Percentiles rank a stretch among this genome's conserved stretches.
These are phyloP conservation scores for Zelopaecilomyces penicillatus DNA, from an alignment of 2,329 filamentous ascomycete genomes.

Conservation along the genomic window DNA sequence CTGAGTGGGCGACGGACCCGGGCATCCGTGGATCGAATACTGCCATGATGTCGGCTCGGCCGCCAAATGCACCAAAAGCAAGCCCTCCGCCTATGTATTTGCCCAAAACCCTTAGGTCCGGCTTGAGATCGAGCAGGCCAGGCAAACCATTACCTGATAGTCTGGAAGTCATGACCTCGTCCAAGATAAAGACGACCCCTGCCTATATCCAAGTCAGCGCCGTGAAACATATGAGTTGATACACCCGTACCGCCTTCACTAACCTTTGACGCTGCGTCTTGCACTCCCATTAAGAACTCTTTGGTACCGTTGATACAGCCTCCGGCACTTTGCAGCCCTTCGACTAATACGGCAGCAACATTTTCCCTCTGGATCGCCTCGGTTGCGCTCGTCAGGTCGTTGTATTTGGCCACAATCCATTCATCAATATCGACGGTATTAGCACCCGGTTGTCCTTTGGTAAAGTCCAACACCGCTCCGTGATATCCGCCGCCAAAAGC, in stretches of 20 bases:
- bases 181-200: conserved; percentile 55
- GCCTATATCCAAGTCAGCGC: conserved; percentile 15
- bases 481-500: conserved; percentile 40
- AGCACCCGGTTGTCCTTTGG: conserved; percentile 22
- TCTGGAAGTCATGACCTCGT: conserved; percentile 64
- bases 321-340: conserved; percentile 57
- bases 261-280: conserved; percentile 34
- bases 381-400: conserved; percentile 42
- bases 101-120: conserved; percentile 56
- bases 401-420: conserved; percentile 54
- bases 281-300: conserved; percentile 45
- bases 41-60: conserved; percentile 48
- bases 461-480: conserved; percentile 29
- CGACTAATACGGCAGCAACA: conserved; percentile 56
- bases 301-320: conserved; percentile 44
- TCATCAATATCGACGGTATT: conserved; percentile 44
- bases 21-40: conserved; percentile 42
- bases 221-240: background rate
- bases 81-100: conserved; percentile 62
- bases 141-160: conserved; percentile 43
- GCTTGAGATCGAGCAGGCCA: conserved; percentile 32
- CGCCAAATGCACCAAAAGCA: conserved; percentile 60
- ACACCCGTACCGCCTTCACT: background rate
- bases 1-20: conserved; percentile 43
- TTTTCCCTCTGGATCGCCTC: conserved; percentile 34